Base-by-base conservation (phyloP, 1,139 yeast species). In the Pichia sp. region DNA sequence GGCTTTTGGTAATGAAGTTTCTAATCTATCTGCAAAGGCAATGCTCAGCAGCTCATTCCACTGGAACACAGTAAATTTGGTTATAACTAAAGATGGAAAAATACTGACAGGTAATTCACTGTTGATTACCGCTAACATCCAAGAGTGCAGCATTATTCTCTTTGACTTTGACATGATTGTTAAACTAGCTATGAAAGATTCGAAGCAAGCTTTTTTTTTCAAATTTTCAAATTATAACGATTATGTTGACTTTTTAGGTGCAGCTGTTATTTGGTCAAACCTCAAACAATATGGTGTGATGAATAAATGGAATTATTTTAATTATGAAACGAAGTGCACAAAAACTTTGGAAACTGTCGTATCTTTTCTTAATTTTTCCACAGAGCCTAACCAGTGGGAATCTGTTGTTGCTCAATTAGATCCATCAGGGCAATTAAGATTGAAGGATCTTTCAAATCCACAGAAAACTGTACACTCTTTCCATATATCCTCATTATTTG, bases 321-420 rank as follows among this genome's bases (percentile, higher is more conserved):
- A 47, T 14, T 46, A 69, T 35, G 40, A 56, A 3, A 74, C 76
- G 0, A 55, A 53, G 30, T 78, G 74, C 10, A 77, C 81, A 0
- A 47, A 67, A 2, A 70, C 64, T 46, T 54, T 54, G 4, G 28
- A 34, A 8, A 17, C 3, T 17, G 7, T 17, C 5, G 7, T 18
- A 18, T 21, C 15, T 8, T 26, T 14, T 26, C 30, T 26, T 26
- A 11, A 26, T 26, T 14, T 23, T 12, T 34, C 36, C 11, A 15
- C 23, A 7, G 12, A 31, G 1, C 4, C 63, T 20, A 82, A 77
- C 50, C 77, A 77, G 3, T 85, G 95, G 95, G 81, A 80, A 53
- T 73, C 71, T 39, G 79, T 85, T 1, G 79, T 79, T 74, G 94
- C 91, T 1, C 80, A 79, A 10, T 59, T 85, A 39, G 77, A 74